These are phyloP conservation scores for Chaetoscypha palmicola DNA, from an alignment of 2,329 filamentous ascomycete species.

Conservation along the genomic window DNA sequence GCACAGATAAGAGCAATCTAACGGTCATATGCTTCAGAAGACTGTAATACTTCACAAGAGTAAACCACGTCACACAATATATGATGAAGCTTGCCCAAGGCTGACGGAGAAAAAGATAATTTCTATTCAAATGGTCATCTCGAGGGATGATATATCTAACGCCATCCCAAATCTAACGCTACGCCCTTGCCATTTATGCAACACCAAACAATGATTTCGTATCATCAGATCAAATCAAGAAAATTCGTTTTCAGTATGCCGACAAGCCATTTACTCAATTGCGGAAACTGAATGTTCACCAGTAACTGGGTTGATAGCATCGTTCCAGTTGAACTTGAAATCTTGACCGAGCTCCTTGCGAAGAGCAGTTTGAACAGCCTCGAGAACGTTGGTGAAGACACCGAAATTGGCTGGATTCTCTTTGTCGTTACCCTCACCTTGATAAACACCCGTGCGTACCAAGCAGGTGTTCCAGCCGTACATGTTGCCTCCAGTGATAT, in stretches of 20 bases:
- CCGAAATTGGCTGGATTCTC: conserved; percentile 72
- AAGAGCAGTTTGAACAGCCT: conserved; percentile 61
- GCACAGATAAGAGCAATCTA: too few relatives aligned
- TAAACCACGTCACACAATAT: not conserved
- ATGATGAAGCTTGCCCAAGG: not conserved
- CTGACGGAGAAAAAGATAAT: not conserved
- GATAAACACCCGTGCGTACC: conserved; percentile 71
- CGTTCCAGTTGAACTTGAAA: conserved; percentile 67
- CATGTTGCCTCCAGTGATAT: conserved; percentile 72
- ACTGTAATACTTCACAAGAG: not conserved
- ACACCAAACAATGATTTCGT: not conserved
- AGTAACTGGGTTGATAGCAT: conserved; percentile 61
- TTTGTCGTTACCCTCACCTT: conserved; percentile 68
- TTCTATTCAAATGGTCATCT: not conserved
- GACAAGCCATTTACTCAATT: conserved; percentile 39
- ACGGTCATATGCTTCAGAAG: too few relatives aligned
- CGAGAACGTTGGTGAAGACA: conserved; percentile 66
- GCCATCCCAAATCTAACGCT: not conserved
- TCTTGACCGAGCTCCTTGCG: conserved; percentile 65
- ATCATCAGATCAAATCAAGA: not conserved
- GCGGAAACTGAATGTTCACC: conserved; percentile 46
- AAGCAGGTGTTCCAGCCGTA: conserved; percentile 78
- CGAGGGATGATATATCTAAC: conserved; percentile 1
- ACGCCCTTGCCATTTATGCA: not conserved
- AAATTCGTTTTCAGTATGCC: conserved; percentile 3